phyloP scores from a whole-genome alignment of 495 filamentous ascomycete genomes.

The Platismatia glauca region DNA sequence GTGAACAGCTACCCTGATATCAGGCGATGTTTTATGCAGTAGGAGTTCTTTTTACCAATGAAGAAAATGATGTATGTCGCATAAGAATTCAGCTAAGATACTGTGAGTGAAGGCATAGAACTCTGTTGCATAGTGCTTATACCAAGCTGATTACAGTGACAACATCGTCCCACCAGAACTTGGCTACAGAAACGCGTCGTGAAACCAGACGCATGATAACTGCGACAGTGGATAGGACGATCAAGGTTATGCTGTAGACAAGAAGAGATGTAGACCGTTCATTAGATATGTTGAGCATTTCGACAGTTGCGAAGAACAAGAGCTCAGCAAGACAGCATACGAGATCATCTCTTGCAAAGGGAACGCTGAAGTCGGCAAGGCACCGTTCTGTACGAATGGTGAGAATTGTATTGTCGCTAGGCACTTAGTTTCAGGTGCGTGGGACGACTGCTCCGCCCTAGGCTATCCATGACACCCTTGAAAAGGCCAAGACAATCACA shows the following conservation, averaged over 20 bases:
- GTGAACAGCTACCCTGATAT: not conserved
- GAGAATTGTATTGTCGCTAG: not conserved
- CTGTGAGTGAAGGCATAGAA: not conserved
- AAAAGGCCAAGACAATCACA: not conserved
- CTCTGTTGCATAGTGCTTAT: not conserved
- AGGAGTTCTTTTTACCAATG: not conserved
- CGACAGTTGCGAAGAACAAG: too few species aligned
- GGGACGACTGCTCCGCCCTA: not conserved
- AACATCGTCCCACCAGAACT: not conserved
- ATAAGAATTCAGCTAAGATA: not conserved
- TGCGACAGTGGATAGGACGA: not conserved
- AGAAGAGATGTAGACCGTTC: not conserved
- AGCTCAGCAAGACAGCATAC: not conserved
- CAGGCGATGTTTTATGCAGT: not conserved
- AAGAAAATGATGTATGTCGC: not conserved
- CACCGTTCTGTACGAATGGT: not conserved
- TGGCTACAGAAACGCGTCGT: not conserved
- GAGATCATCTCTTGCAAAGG: not conserved
- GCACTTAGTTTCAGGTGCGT: not conserved
- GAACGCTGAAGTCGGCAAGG: not conserved
- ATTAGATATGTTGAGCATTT: not conserved
- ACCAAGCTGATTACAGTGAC: not conserved
- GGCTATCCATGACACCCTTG: not conserved
- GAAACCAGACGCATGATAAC: not conserved
- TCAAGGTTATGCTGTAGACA: not conserved